Evolutionary conservation across 1,284 basidiomycete species (phyloP), one percentile per base, ranked within the genome.

Genomic region (Naganishia sp.): DNA sequence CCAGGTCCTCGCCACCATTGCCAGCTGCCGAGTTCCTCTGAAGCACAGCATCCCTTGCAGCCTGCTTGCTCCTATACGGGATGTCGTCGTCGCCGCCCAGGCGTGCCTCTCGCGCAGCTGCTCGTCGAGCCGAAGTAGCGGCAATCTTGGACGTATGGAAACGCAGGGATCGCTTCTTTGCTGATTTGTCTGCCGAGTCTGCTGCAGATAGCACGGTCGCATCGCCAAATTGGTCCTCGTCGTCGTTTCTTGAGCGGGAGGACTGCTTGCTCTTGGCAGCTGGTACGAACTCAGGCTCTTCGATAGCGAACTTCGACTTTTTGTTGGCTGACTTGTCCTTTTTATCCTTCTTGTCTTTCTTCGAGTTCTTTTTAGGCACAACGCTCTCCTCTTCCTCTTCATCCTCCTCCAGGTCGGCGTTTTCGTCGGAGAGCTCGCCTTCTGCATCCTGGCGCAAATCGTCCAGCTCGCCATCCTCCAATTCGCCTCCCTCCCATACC

Each of bases 101-200:
- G 81, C 75, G 69, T 85, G 83, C 73, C 67, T 76, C 70, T 72
- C 79, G 71, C 13, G 90, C 90, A 47, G 86, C 87, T 64, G 86
- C 85, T 56, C 92, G 84, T 66, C 89, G 84, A 18, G 87, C 85
- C 67, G 86, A 85, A 5, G 90, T 85, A 65, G 85, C 86, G 73
- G 91, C 90, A 72, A 97, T 94, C 76, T 89, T 89, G 65, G 90
- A 85, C 1, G 92, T 93, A 79, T 97, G 90, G 86, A 97, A 97
- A 39, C 89, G 87, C 25, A 97, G 83, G 10, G 89, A 86, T 68
- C 88, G 88, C 71, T 87, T 88, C 66, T 88, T 86, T 6, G 87
- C 86, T 45, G 82, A 84, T 78, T 96, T 96, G 80, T 96, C 94
- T 11, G 83, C 84, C 6, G 86, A 84, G 72, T 96, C 94, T 17